phyloP scores from a whole-genome alignment of 1,139 yeast species.

The Yamadazyma mexicana region DNA sequence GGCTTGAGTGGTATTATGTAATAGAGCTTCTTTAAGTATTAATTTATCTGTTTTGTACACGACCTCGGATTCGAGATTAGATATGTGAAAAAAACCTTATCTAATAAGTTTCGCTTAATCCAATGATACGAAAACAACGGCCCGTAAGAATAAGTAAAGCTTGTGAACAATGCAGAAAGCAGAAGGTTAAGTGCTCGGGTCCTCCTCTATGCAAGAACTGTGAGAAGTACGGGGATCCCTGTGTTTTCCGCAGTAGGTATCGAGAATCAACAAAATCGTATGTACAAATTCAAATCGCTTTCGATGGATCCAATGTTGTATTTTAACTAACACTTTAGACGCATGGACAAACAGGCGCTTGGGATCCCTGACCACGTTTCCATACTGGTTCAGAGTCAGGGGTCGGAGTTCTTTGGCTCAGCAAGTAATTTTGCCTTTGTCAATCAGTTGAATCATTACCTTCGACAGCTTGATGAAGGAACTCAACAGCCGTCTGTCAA shows the following conservation, averaged over 20 bases:
- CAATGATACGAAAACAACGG: constrained; percentile 7
- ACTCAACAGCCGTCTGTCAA: neutral
- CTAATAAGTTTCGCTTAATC: too few relatives aligned
- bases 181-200: constrained; percentile 13
- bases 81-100: neutral
- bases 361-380: constrained; percentile 14
- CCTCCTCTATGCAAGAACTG: constrained; percentile 12
- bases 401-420: constrained; percentile 15
- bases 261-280: constrained; percentile 6
- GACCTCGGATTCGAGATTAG: too few relatives aligned
- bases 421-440: constrained; percentile 15
- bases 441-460: constrained; percentile 13
- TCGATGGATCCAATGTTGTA: too few relatives aligned
- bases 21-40: too few relatives aligned
- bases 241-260: constrained; percentile 8
- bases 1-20: neutral
- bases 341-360: constrained; percentile 6
- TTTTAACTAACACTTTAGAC: neutral
- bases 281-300: neutral
- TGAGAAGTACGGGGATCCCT: constrained; percentile 10
- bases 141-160: constrained; percentile 9
- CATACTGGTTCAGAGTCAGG: constrained; percentile 8
- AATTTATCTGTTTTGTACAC: too few relatives aligned
- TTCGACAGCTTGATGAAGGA: constrained; percentile 4
- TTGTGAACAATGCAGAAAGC: constrained; percentile 13